Evolutionary conservation across 2,329 filamentous ascomycete genomes (phyloP).

Genomic region (Fusarium sp.): DNA sequence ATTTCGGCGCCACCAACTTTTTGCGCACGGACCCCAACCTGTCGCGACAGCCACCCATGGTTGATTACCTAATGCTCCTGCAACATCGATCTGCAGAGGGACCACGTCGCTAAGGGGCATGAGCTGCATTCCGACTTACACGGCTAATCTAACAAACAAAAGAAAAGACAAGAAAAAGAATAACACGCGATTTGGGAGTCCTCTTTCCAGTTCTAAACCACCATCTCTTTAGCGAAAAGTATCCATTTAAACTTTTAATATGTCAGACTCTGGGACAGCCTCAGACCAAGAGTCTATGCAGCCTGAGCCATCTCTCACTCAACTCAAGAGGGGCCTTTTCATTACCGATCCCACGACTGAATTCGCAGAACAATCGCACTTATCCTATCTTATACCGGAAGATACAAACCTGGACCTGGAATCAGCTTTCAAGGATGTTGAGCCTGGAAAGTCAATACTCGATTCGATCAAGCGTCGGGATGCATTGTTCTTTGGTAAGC

Average conservation of each 20-base stretch:
- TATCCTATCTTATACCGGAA: conserved; percentile 72
- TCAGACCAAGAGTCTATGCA: conserved; percentile 39
- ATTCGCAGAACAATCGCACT: conserved; percentile 70
- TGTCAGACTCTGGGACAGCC: conserved; percentile 42
- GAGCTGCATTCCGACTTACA: conserved; percentile 43
- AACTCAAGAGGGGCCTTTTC: conserved; percentile 41
- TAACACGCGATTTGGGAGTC: not conserved
- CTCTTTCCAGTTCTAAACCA: too few species aligned
- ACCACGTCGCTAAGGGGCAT: conserved; percentile 46
- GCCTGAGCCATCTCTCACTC: conserved; percentile 39
- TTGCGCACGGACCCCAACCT: conserved; percentile 42
- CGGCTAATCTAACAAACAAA: conserved; percentile 34
- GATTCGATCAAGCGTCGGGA: conserved; percentile 73
- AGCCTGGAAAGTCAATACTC: conserved; percentile 62
- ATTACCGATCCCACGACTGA: conserved; percentile 46
- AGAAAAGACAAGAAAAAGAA: conserved; percentile 9
- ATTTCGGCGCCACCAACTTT: conserved; percentile 43
- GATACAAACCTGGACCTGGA: conserved; percentile 68
- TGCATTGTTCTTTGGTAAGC: conserved; percentile 79
- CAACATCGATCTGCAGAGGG: conserved; percentile 14
- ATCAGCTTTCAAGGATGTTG: conserved; percentile 61
- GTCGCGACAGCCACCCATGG: conserved; percentile 18
- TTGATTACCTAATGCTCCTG: conserved; percentile 28
- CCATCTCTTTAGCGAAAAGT: not conserved
- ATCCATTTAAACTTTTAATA: conserved; percentile 7